phyloP scores from a whole-genome alignment of 257 asterid genomes.

The Coffea canephora region DNA sequence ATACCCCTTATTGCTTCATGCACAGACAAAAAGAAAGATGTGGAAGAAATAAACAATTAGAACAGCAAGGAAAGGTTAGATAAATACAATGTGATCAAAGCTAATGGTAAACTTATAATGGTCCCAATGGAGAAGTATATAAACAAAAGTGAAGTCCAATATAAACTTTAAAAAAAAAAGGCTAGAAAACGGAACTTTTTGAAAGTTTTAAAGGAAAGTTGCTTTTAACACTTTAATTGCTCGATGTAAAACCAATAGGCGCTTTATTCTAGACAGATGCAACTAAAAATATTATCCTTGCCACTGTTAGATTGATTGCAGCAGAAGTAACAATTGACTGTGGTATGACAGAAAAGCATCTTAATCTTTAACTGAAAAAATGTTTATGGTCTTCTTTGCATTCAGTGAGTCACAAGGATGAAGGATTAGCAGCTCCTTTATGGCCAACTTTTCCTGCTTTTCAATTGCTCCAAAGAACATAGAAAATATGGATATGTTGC shows the following conservation, averaged over 20 bases:
- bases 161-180: not conserved
- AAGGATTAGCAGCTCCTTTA: not conserved
- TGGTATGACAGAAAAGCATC: not conserved
- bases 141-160: not conserved
- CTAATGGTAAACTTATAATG: too few species aligned
- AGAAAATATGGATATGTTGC: not conserved
- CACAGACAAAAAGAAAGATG: not conserved
- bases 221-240: not conserved
- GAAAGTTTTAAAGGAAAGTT: too few species aligned
- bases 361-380: not conserved
- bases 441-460: not conserved
- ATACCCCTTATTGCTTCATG: not conserved
- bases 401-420: not conserved
- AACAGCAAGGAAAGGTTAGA: not conserved
- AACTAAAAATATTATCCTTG: too few species aligned
- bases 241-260: too few species aligned
- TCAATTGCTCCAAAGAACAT: not conserved
- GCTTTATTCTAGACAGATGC: too few species aligned
- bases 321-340: not conserved
- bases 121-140: too few species aligned
- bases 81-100: not conserved
- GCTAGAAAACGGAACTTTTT: not conserved
- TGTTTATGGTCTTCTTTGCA: not conserved
- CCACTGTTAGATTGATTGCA: not conserved
- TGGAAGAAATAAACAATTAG: not conserved